phyloP scores from a whole-genome alignment of 2,329 filamentous ascomycete genomes.

The Fusarium sp. region DNA sequence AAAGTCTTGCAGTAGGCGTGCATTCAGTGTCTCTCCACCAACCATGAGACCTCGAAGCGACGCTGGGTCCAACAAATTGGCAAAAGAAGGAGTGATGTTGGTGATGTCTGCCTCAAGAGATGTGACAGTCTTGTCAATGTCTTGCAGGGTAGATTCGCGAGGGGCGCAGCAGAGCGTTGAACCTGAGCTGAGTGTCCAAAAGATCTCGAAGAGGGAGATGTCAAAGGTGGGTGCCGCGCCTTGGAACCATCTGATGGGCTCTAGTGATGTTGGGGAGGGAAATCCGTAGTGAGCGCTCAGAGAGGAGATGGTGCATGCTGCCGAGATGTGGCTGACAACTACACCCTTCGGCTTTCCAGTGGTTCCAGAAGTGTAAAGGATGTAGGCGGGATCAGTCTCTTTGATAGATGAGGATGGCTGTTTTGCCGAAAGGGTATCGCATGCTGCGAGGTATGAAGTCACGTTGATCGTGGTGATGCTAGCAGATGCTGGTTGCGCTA shows the following conservation, averaged over 20 bases:
- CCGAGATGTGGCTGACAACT: slow-evolving; percentile 17
- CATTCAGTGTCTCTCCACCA: slow-evolving; percentile 25
- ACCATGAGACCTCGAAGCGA: slow-evolving; percentile 20
- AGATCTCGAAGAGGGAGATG: slow-evolving; percentile 23
- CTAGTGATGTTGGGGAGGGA: not conserved
- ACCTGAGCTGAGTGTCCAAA: slow-evolving; percentile 18
- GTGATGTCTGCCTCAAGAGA: slow-evolving; percentile 16
- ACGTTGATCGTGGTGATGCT: not conserved
- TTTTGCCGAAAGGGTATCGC: not conserved
- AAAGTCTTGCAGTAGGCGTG: slow-evolving; percentile 15
- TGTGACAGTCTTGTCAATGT: slow-evolving; percentile 18
- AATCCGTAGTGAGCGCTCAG: slow-evolving; percentile 10
- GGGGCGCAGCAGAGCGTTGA: slow-evolving; percentile 28
- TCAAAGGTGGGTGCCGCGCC: slow-evolving; percentile 24
- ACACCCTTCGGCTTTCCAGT: slow-evolving; percentile 24
- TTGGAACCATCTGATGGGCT: slow-evolving; percentile 22
- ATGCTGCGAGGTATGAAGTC: not conserved
- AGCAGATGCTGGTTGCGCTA: too few relatives aligned
- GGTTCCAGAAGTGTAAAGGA: slow-evolving; percentile 22
- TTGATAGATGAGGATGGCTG: not conserved
- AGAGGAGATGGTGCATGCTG: slow-evolving; percentile 8
- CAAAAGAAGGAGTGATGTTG: slow-evolving; percentile 24
- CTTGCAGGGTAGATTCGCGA: slow-evolving; percentile 1
- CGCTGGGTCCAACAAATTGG: slow-evolving; percentile 1
- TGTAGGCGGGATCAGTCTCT: not conserved